A percentile compares a stretch with the other conserved stretches of the same genome.
These are phyloP conservation scores for Tausonia pullulans DNA, from an alignment of 1,284 basidiomycete species.

Conservation along the genomic window DNA sequence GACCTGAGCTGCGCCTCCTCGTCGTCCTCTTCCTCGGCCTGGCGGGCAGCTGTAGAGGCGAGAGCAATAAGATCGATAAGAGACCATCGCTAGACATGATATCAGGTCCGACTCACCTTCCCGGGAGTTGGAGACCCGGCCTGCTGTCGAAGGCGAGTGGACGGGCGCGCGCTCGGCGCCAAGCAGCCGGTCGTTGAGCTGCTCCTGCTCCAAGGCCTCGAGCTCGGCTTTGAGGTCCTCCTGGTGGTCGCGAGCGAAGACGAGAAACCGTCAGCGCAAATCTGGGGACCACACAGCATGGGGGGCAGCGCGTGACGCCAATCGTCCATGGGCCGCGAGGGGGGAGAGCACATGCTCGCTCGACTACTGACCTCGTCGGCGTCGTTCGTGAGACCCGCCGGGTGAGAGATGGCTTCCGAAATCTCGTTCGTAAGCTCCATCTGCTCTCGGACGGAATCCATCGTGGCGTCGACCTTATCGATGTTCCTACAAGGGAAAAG, in stretches of 20 bases:
- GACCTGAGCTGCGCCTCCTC: slow-evolving; percentile 74
- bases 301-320: too few relatives aligned
- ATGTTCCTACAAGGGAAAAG: slow-evolving; percentile 50
- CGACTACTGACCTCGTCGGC: slow-evolving; percentile 55
- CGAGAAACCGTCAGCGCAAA: background rate
- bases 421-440: slow-evolving; percentile 93
- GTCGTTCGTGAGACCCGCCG: slow-evolving; percentile 51
- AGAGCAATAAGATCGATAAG: slow-evolving; percentile 14
- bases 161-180: slow-evolving; percentile 84
- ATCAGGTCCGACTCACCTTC: slow-evolving; percentile 42
- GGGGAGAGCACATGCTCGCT: background rate
- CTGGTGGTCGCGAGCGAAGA: slow-evolving; percentile 34
- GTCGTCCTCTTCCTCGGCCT: slow-evolving; percentile 65
- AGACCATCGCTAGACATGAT: background rate
- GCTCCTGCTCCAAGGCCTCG: slow-evolving; percentile 82
- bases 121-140: slow-evolving; percentile 36
- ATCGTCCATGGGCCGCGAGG: slow-evolving; percentile 11
- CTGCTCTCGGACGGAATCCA: slow-evolving; percentile 84
- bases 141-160: slow-evolving; percentile 60
- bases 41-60: slow-evolving; percentile 31
- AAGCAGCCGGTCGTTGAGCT: slow-evolving; percentile 73
- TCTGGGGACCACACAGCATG: background rate
- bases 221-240: slow-evolving; percentile 75
- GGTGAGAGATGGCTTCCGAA: slow-evolving; percentile 82
- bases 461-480: slow-evolving; percentile 83